Evolutionary conservation across 2,329 filamentous ascomycete species (phyloP), one percentile per base, ranked within the genome.

Genomic region (Seiridium cupressi): DNA sequence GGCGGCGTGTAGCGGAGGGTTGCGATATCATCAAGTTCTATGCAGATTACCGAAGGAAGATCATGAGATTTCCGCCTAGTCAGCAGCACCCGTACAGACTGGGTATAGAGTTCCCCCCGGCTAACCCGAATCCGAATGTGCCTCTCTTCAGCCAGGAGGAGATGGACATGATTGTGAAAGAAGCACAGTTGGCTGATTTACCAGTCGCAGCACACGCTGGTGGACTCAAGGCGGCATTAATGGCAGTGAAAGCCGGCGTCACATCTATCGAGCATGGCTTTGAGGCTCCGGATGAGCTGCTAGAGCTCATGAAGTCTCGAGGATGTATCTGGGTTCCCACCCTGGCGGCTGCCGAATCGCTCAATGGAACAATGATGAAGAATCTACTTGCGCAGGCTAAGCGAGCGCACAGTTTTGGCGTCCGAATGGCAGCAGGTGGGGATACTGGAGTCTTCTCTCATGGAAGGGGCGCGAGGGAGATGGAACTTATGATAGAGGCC

Each of bases 401-500:
- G 65, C 69, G 67, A 18, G 83, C 81, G 0, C 76, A 74, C 59
- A 75, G 81, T 4, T 57, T 69, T 8, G 83, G 83, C 0, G 76
- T 85, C 18, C 76, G 78, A 55, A 63, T 86, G 8, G 83, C 81
- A 0, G 76, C 77, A 8, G 83, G 83, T 0, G 82, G 82, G 0
- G 82, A 85, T 60, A 85, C 82, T 0, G 83, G 83, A 1, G 77
- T 81, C 0, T 80, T 82, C 60, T 70, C 79, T 3, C 83, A 86
- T 58, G 83, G 83, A 0, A 75, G 84, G 13, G 82, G 82, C 57
- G 79, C 69, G 0, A 68, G 82, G 3, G 83, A 86, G 67, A 64
- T 85, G 60, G 83, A 86, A 68, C 69, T 86, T n/a, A 74, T 86
- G 74, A 66, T 79, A 0, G 72, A 80, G 46, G 79, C 81, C 4